These are phyloP conservation scores for Penicillium corylophilum DNA, from an alignment of 2,329 filamentous ascomycete species.

Conservation along the genomic window DNA sequence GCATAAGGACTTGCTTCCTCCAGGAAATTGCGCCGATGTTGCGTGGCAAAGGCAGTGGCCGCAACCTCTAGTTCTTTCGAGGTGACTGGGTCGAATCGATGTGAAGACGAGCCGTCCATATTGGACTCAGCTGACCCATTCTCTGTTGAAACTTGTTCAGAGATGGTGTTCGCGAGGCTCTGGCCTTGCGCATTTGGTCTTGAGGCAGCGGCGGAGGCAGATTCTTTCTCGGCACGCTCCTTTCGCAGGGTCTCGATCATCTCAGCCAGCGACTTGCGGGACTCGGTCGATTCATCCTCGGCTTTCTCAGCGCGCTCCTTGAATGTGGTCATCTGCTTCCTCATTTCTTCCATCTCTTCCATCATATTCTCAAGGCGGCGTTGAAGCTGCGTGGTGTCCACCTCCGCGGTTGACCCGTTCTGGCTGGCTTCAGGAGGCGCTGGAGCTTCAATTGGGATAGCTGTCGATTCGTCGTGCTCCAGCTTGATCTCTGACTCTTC, in stretches of 20 bases:
- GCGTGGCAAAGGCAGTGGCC: conserved; percentile 44
- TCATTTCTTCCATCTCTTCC: conserved; percentile 76
- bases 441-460: conserved; percentile 8
- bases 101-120: conserved; percentile 14
- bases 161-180: conserved; percentile 7
- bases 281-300: conserved; percentile 71
- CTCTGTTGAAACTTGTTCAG: conserved; percentile 2
- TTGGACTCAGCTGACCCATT: conserved; percentile 14
- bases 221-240: conserved; percentile 58
- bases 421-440: conserved; percentile 9
- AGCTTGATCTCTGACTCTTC: conserved; percentile 9
- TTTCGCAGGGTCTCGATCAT: conserved; percentile 81
- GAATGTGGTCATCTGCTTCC: conserved; percentile 75
- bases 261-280: conserved; percentile 74
- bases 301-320: conserved; percentile 75
- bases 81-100: conserved; percentile 48
- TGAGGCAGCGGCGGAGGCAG: conserved; percentile 39
- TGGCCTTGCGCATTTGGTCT: conserved; percentile 16
- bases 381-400: conserved; percentile 56
- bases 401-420: conserved; percentile 36
- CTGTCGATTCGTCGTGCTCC: conserved; percentile 12
- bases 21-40: conserved; percentile 39
- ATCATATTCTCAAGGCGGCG: conserved; percentile 73
- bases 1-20: conserved; percentile 69
- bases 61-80: conserved; percentile 43